Evolutionary conservation across 1,139 yeast genomes (phyloP).

Genomic region (Nakaseomyces kungkrabaensis): DNA sequence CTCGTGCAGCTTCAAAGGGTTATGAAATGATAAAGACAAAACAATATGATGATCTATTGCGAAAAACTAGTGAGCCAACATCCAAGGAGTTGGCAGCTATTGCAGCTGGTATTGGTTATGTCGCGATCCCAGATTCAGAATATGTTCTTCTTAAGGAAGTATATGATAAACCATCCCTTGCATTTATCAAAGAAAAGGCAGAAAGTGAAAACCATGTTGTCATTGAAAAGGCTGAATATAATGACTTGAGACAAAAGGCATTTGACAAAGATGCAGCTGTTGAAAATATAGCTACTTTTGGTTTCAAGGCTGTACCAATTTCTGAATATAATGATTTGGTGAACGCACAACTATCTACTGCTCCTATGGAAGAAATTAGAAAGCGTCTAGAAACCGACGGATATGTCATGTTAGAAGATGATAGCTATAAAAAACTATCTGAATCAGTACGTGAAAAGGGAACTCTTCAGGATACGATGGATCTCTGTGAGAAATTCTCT

Average conservation of each 20-base stretch:
- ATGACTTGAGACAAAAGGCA: background rate
- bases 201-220: slow-evolving; percentile 15
- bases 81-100: slow-evolving; percentile 18
- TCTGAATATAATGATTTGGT: slow-evolving; percentile 5
- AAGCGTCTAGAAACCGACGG: background rate
- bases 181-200: slow-evolving; percentile 23
- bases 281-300: background rate
- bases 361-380: slow-evolving; percentile 1
- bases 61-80: slow-evolving; percentile 9
- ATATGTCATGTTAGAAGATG: background rate
- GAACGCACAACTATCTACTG: background rate
- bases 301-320: background rate
- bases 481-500: slow-evolving; percentile 5
- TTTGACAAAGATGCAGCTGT: background rate
- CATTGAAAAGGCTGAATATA: slow-evolving; percentile 2
- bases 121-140: slow-evolving; percentile 27
- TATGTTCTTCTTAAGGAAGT: slow-evolving; percentile 23
- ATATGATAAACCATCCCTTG: slow-evolving; percentile 20
- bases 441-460: slow-evolving; percentile 19
- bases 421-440: slow-evolving; percentile 21
- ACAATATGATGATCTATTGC: slow-evolving; percentile 5
- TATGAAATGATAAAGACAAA: slow-evolving; percentile 4
- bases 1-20: slow-evolving; percentile 3
- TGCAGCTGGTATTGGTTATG: slow-evolving; percentile 16
- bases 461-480: background rate